Evolutionary conservation across 164 flowering plant species (phyloP).

Genomic region (Paratinospora sagittata): DNA sequence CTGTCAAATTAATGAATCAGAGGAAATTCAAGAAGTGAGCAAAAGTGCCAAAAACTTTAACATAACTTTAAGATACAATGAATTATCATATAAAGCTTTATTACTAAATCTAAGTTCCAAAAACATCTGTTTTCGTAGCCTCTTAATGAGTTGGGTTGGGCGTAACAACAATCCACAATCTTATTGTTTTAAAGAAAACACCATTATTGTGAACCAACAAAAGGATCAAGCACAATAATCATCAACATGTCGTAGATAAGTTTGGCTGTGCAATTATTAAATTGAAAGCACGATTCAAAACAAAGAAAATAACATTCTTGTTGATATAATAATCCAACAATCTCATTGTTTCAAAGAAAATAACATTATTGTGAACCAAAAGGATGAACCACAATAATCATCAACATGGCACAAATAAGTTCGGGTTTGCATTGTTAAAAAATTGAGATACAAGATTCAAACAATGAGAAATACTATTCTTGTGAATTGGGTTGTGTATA

Average conservation of each 20-base stretch:
- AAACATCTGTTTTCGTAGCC: not conserved
- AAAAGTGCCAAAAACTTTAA: not conserved
- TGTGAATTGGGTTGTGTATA: too few species aligned
- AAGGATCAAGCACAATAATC: not conserved
- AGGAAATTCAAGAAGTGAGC: constrained; percentile 1
- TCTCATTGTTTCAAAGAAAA: too few species aligned
- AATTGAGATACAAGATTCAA: not conserved
- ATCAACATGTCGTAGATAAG: not conserved
- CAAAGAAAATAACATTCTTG: too few species aligned
- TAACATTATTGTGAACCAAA: not conserved
- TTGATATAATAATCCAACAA: too few species aligned
- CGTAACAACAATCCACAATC: not conserved
- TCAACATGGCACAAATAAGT: not conserved
- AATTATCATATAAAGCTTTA: not conserved
- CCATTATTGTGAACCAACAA: not conserved
- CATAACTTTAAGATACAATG: not conserved
- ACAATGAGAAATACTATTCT: too few species aligned
- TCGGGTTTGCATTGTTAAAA: not conserved
- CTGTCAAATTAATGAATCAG: constrained; percentile 31
- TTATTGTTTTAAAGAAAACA: not conserved
- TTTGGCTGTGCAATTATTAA: not conserved
- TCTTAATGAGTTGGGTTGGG: not conserved
- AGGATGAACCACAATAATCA: not conserved
- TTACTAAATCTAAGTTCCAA: not conserved
- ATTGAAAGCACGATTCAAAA: too few species aligned